Base-by-base conservation (phyloP, 148 eudicot genomes). In the Cornus kousa region DNA sequence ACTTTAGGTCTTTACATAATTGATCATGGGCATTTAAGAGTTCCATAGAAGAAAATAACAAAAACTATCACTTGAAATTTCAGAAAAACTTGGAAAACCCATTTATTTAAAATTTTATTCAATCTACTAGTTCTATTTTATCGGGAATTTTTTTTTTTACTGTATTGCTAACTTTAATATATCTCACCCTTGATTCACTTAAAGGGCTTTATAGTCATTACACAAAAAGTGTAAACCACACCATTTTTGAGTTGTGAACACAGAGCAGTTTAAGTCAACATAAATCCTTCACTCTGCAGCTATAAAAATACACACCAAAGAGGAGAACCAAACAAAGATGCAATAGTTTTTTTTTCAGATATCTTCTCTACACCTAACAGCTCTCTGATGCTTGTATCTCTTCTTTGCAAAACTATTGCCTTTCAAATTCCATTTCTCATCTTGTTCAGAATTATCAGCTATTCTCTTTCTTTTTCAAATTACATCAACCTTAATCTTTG, bases 281-380 rank as follows among this genome's bases (percentile, higher is more conserved):
- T 9, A 80, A 74, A 68, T 55, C 66, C 65, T 68, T 68, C 35
- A 32, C 70, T 40, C 77, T 76, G 74, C 80, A 73, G 55, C 80
- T 83, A 86, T 83, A 86, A 83, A 78, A 83, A 78, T 86, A 79
- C 82, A 79, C 82, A 46, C 75, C 77, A 77, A 20, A 22, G 48
- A 43, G 70, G 20, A 67, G 33, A 68, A 68, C 60, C 70, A 72
- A 71, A 78, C 66, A 22, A 17, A 46, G 74, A 81, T 59, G 37
- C 9, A 60, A 0, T 7, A 20, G 24, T 57, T 24, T 60, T 22
- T 60, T 22, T 62, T 68, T 80, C 75, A 68, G 6, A 46, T 71
- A 20, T 32, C 40, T 67, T 74, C 68, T 16, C 7, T 59, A 9
- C n/a, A 68, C 80, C 75, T 75, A 71, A 79, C 70, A 23, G 7